Base-by-base conservation (phyloP, 345 rosid species). In the Melaleuca quinquenervia region DNA sequence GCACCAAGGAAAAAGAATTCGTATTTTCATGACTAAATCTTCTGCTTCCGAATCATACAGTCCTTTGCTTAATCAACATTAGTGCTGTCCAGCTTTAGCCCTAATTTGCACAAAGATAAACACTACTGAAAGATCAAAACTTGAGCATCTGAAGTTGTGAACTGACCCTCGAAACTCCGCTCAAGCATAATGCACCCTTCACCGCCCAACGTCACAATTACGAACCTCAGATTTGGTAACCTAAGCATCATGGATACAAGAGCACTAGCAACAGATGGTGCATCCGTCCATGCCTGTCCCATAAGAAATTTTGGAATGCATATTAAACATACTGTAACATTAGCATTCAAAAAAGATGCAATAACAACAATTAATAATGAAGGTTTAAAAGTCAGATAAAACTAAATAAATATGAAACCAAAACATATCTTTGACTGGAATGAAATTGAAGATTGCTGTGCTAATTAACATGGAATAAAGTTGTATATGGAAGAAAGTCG, bases 181-280 rank as follows among this genome's bases (percentile, higher is more conserved):
- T 95, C 90, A 45, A 95, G 88, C 99, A 95, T 96, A 90, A 96
- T 86, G 88, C 96, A 94, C 88, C 99, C 99, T 64, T 93, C 94
- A 88, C 88, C 94, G 55, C 98, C 98, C 90, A 93, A 89, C 82
- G 98, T 95, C 52, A 93, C 95, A 82, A 95, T 91, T 83, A 92
- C 95, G 83, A 94, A 94, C 90, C 91, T 93, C 82, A 95, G 51
- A 80, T 93, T 93, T 26, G 98, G 99, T 89, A 96, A 87, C 87
- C 91, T 90, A 86, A 94, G 87, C 90, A 94, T 90, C 94, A 96
- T 90, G 86, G 96, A 93, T 90, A 93, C 88, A 85, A 96, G 98
- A 11, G 98, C 95, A 89, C 89, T 91, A 51, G 98, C 90, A 91
- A 90, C 45, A 29, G 98, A 92, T 45, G 95, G 89, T 32, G 89